Evolutionary conservation across 2,329 filamentous ascomycete species (phyloP).

Genomic region (Bipolaris bicolor): DNA sequence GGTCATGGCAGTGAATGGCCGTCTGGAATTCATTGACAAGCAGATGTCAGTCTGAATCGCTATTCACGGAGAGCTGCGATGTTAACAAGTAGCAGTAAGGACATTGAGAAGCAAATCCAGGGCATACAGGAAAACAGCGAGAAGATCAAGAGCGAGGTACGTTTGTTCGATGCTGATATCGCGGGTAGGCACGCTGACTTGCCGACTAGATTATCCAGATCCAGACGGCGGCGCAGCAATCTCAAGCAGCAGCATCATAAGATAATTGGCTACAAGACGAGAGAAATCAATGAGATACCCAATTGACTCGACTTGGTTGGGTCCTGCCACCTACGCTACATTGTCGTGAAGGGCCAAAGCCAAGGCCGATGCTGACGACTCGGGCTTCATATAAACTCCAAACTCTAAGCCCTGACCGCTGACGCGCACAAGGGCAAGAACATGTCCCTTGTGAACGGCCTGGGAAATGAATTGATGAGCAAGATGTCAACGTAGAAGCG

Average conservation of each 20-base stretch:
- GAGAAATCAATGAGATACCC: conserved; percentile 10
- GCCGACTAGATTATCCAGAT: conserved; percentile 38
- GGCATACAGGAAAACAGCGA: conserved; percentile 69
- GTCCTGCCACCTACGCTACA: background rate
- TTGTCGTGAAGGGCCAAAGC: background rate
- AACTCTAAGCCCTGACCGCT: background rate
- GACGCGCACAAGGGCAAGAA: background rate
- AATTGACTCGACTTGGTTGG: background rate
- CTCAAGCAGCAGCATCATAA: conserved; percentile 24
- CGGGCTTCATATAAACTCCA: background rate
- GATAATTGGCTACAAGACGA: background rate
- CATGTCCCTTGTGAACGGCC: background rate
- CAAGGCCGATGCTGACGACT: background rate
- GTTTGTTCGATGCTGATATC: background rate
- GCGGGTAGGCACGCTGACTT: conserved; percentile 6
- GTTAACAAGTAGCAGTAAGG: conserved; percentile 56
- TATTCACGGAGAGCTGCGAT: background rate
- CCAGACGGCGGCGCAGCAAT: conserved; percentile 34
- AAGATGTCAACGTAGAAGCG: background rate
- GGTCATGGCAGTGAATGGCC: conserved; percentile 85
- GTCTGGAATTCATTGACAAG: conserved; percentile 89
- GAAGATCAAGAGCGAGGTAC: conserved; percentile 68
- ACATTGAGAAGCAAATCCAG: conserved; percentile 70
- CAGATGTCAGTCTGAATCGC: conserved; percentile 73
- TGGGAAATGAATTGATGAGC: background rate